Evolutionary conservation across 495 filamentous ascomycete genomes (phyloP), one percentile per base, ranked within the genome.

Genomic region (Sabuloglossum arenarium): DNA sequence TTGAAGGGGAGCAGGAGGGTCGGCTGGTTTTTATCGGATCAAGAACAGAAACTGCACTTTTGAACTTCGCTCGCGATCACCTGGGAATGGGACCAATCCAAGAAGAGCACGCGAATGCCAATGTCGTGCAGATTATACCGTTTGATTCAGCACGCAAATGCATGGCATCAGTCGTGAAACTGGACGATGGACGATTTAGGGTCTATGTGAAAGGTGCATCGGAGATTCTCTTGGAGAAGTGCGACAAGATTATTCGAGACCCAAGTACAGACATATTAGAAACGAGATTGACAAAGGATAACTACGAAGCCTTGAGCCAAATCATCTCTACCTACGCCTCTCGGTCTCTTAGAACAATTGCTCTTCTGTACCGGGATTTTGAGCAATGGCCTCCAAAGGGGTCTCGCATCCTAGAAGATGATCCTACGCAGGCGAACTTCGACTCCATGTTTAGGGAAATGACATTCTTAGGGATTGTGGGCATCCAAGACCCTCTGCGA

Each of bases 161-260:
- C 64, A 94, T 94, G 87, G 87, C 86, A 4, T 73, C 80, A 19
- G 83, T 89, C n/a, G 64, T 82, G 14, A 78, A 80, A 61, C 66
- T 85, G 24, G 66, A 72, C 12, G 78, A 82, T 56, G 81, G 80
- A 47, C 75, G 72, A 58, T 84, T 77, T 60, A 75, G 87, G 19
- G 78, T 94, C 63, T 76, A 81, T 58, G 79, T 94, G 63, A 94
- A 94, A 67, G 87, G 87, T 42, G 87, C 87, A n/a, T 88, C 87
- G 0, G 87, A 94, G 61, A 88, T 94, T 56, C 14, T 34, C 14
- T 50, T 59, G 14, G 29, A 51, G 11, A 28, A 39, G 30, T 51
- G 58, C 55, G 53, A 67, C 69, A 32, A 19, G n/a, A 53, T 60
- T 24, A 50, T 60, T 21, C 14, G 19, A 31, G 43, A 51, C 21